Percentiles rank a stretch among this genome's conserved stretches.
Evolutionary conservation across 2,329 filamentous ascomycete species (phyloP).

Genomic region (Tolypocladium cylindrosporum): DNA sequence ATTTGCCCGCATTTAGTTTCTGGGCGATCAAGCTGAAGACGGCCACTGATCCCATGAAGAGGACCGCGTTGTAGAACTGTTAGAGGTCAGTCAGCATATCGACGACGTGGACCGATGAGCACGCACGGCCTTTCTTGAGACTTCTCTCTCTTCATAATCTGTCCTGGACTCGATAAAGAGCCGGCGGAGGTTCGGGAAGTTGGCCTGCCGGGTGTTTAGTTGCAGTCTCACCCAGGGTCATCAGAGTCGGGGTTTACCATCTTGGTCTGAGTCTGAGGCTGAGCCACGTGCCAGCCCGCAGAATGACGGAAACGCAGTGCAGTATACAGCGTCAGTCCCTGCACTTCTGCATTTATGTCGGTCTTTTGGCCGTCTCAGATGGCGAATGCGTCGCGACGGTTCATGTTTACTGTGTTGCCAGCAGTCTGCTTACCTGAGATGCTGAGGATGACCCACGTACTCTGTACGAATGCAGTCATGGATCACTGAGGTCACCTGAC

Average conservation of each 20-base stretch:
- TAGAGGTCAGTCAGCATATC: slow-evolving; percentile 2
- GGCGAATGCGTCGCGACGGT: not conserved
- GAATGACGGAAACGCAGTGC: not conserved
- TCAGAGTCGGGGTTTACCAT: not conserved
- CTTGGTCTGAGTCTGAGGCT: not conserved
- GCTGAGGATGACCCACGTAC: not conserved
- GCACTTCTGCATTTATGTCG: not conserved
- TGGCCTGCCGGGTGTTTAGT: slow-evolving; percentile 42
- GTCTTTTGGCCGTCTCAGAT: not conserved
- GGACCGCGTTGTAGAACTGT: slow-evolving; percentile 93
- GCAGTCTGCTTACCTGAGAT: not conserved
- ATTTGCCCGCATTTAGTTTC: slow-evolving; percentile 54
- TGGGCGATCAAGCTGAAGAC: slow-evolving; percentile 91
- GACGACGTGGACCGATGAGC: not conserved
- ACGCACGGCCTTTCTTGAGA: slow-evolving; percentile 83
- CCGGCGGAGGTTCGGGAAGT: slow-evolving; percentile 86
- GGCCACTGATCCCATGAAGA: slow-evolving; percentile 94
- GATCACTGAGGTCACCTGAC: not conserved
- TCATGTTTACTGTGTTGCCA: not conserved
- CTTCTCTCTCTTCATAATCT: slow-evolving; percentile 87
- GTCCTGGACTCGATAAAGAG: slow-evolving; percentile 92
- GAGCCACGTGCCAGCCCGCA: not conserved
- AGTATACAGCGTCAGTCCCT: not conserved
- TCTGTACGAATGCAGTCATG: too few species aligned
- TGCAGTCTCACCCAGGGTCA: not conserved